Conservation (phyloP, 768 basidiomycete species). For the Mycena polygramma region DNA sequence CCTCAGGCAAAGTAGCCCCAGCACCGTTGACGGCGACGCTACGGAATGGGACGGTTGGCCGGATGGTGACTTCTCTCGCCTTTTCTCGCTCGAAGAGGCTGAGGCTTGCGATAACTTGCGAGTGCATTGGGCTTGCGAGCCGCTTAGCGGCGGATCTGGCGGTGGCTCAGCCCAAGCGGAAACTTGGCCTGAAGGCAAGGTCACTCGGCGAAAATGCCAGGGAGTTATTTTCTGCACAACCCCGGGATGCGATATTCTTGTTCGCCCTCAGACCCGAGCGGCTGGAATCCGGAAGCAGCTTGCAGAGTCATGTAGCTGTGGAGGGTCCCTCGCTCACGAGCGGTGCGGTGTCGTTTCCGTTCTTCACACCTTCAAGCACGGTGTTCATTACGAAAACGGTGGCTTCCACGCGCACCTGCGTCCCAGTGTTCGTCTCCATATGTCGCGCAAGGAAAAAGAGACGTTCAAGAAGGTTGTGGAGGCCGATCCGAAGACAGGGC, state of each 20-base stretch:
- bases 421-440: conserved; percentile 37
- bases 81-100: background rate
- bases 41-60: conserved; percentile 28
- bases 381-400: conserved; percentile 35
- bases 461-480: conserved; percentile 29
- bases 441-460: conserved; percentile 18
- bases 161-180: background rate
- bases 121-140: conserved; percentile 12
- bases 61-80: background rate
- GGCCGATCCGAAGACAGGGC: conserved; percentile 33
- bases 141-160: background rate
- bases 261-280: conserved; percentile 14
- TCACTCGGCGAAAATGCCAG: conserved; percentile 13
- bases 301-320: background rate
- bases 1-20: too few species aligned
- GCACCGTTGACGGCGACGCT: background rate
- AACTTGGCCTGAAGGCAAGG: conserved; percentile 3
- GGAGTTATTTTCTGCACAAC: conserved; percentile 12
- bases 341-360: conserved; percentile 21
- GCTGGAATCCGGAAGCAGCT: conserved; percentile 4
- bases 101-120: background rate
- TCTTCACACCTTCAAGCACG: conserved; percentile 26
- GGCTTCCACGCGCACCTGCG: conserved; percentile 37
- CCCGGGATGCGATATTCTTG: background rate
- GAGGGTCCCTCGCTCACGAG: conserved; percentile 7